Evolutionary conservation across 371 early-diverging fungal genomes (phyloP), one percentile per base, ranked within the genome.

Genomic region (Fennellomyces sp.): DNA sequence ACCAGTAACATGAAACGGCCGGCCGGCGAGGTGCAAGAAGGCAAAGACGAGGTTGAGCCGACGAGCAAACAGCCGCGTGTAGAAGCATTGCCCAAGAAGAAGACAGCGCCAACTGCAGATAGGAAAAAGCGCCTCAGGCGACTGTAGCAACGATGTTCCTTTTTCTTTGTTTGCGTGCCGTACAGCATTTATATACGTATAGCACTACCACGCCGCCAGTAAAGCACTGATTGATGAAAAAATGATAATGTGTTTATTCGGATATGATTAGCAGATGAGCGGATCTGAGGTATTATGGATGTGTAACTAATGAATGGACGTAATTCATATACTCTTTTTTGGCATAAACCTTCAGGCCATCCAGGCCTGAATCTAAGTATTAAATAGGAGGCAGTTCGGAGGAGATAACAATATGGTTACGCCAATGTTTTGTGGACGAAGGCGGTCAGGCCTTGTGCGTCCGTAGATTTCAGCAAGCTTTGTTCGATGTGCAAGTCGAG

Each of bases 401-500:
- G 17, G 38, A 38, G 13, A 12, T 12, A 38, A 38, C 2, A 3
- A 12, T 21, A 13, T 19, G 17, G 13, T 54, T 19, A 15, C 15
- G 38, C 51, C 41, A 72, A 31, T n/a, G 66, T 60, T 48, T 77
- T 71, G 12, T 38, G 38, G 11, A 75, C 64, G 58, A 78, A 78
- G 26, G 45, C 51, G 13, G 64, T 55, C 12, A 78, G 39, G 33
- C 65, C 65, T 45, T 73, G 65, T 42, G 75, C 56, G 28, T 64
- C 69, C 13, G 68, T 41, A 2, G 63, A 31, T 48, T 64, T 70
- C 28, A 79, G 49, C 45, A 79, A 64, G 1, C 64, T 68, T 50
- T 73, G 73, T 28, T 73, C 66, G 10, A 79, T 35, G 64, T 79
- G 80, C 15, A 71, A 39, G 50, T 79, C 75, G 30, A 79, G 39